Conservation (phyloP, 2,329 filamentous ascomycete genomes). For the Xylaria sp. region DNA sequence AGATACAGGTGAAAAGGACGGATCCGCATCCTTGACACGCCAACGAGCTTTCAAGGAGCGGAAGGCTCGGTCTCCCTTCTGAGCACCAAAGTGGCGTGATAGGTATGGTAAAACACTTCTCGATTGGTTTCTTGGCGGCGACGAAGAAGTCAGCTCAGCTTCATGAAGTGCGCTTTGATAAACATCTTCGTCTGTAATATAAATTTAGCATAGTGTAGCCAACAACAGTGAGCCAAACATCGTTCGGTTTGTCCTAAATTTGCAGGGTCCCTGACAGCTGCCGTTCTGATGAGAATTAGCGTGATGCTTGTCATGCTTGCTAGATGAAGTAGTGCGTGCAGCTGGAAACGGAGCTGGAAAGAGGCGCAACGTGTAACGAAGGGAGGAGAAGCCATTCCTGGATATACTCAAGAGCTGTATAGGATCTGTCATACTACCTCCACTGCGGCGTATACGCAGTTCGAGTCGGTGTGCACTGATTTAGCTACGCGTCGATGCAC, state of each 20-base stretch:
- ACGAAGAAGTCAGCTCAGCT: not conserved
- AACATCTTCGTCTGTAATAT: conserved; percentile 4
- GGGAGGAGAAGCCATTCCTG: not conserved
- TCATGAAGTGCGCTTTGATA: not conserved
- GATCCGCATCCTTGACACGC: conserved; percentile 24
- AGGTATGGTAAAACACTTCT: not conserved
- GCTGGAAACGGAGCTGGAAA: conserved; percentile 5
- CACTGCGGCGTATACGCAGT: not conserved
- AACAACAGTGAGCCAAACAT: no score
- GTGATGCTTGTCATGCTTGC: not conserved
- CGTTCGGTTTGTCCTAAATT: no score
- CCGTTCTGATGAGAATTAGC: not conserved
- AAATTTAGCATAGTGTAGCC: not conserved
- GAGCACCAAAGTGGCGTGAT: conserved; percentile 17
- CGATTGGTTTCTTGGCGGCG: conserved; percentile 9
- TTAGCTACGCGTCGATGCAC: no score
- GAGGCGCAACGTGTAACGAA: not conserved
- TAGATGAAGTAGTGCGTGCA: not conserved
- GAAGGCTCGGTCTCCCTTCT: conserved; percentile 20
- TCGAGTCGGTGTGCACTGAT: not conserved
- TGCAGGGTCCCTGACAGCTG: not conserved
- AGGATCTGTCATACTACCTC: not conserved
- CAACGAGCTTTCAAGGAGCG: conserved; percentile 22
- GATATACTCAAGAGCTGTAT: not conserved
- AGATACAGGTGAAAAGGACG: not conserved